Conservation (phyloP, 192 early-diverging fungal species). For the Spizellomyces sp. region DNA sequence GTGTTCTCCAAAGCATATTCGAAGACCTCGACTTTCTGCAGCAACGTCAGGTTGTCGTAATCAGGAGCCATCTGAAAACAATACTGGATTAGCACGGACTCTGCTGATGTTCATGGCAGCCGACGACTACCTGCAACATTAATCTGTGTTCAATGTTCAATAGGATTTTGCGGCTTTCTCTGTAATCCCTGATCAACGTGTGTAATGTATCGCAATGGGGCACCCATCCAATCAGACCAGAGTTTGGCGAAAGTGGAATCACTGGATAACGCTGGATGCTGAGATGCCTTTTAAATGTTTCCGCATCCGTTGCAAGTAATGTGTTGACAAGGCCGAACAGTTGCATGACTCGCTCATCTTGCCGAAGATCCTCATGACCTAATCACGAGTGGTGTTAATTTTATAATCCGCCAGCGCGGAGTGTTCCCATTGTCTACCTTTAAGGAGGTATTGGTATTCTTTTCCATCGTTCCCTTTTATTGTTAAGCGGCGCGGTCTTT, state of each 20-base stretch:
- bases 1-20: slow-evolving; percentile 89
- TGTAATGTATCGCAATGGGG: slow-evolving; percentile 88
- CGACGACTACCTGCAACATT: slow-evolving; percentile 69
- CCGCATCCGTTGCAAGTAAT: slow-evolving; percentile 73
- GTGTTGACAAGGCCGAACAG: slow-evolving; percentile 96
- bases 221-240: slow-evolving; percentile 93
- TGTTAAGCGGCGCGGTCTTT: slow-evolving; percentile 82
- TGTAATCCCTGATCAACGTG: slow-evolving; percentile 81
- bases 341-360: slow-evolving; percentile 99
- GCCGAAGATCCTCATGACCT: slow-evolving; percentile 94
- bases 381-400: slow-evolving; percentile 27
- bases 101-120: neutral
- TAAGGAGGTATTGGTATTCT: slow-evolving; percentile 88
- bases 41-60: slow-evolving; percentile 81
- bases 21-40: slow-evolving; percentile 96
- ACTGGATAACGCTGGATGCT: slow-evolving; percentile 89
- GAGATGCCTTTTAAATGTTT: slow-evolving; percentile 89
- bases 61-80: slow-evolving; percentile 79
- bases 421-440: slow-evolving; percentile 53
- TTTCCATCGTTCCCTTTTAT: slow-evolving; percentile 88
- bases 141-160: slow-evolving; percentile 88
- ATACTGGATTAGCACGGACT: neutral
- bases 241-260: slow-evolving; percentile 92
- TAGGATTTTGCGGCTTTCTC: slow-evolving; percentile 77
- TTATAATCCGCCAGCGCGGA: slow-evolving; percentile 6